These are phyloP conservation scores for Phytophthora pistaciae DNA, from an alignment of 352 stramenopile species.

Conservation along the genomic window DNA sequence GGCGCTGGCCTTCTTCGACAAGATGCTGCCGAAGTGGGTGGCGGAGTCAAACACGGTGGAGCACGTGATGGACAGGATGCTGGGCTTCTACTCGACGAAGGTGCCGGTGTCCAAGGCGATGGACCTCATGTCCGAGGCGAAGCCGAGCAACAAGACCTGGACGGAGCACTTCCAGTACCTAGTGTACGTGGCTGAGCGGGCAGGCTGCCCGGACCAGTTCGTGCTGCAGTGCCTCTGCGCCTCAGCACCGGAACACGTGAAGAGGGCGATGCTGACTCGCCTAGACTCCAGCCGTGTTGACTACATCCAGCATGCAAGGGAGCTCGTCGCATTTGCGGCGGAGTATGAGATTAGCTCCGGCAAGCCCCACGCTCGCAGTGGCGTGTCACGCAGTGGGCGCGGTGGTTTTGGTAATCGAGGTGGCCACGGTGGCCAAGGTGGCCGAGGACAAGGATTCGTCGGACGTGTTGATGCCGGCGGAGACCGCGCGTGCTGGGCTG, in stretches of 20 bases:
- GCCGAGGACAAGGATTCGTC: background rate
- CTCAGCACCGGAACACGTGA: background rate
- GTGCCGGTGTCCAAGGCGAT: background rate
- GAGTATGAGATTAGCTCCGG: background rate
- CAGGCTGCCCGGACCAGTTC: conserved; percentile 2
- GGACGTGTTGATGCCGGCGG: background rate
- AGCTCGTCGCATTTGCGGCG: conserved; percentile 7
- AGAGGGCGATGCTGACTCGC: conserved; percentile 5
- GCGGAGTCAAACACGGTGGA: background rate
- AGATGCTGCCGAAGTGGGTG: background rate
- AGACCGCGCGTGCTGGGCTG: background rate
- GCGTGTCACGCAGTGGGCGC: background rate
- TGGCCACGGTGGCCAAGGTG: background rate
- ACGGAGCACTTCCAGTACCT: conserved; percentile 20
- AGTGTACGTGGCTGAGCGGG: background rate
- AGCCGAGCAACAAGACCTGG: conserved; percentile 1
- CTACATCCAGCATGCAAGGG: conserved; percentile 8
- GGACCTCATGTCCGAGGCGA: background rate
- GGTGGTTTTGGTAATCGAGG: background rate
- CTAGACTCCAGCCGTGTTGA: conserved; percentile 3
- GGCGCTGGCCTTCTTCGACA: background rate
- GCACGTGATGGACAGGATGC: background rate
- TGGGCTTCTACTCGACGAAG: background rate
- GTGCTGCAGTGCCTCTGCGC: conserved; percentile 9
- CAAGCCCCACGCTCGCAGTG: background rate